Percentiles rank a stretch among this genome's conserved stretches.
phyloP scores from a whole-genome alignment of 192 early-diverging fungal species.

The Backusella tarrabulga region DNA sequence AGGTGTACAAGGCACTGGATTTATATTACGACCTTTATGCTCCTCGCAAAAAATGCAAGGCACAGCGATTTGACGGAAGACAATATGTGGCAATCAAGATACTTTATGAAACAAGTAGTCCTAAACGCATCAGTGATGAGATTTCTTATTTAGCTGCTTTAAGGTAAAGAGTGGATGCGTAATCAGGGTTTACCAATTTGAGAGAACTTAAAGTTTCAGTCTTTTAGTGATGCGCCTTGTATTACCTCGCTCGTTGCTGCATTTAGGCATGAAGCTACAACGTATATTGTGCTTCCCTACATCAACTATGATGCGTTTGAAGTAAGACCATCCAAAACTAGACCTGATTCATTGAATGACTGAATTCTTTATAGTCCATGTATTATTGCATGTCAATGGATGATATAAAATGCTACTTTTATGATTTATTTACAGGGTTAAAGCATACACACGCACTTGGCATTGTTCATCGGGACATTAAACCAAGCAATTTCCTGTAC shows the following conservation, averaged over 20 bases:
- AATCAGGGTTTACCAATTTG: no score
- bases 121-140: conserved; percentile 78
- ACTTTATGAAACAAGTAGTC: conserved; percentile 81
- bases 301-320: conserved; percentile 83
- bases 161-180: conserved; percentile 31
- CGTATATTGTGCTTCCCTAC: conserved; percentile 81
- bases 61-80: conserved; percentile 43
- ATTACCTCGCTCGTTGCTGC: conserved; percentile 80
- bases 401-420: conserved; percentile 81
- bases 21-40: conserved; percentile 60
- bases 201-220: background rate
- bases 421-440: conserved; percentile 67
- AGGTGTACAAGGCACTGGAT: conserved; percentile 91
- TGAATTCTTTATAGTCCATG: conserved; percentile 47
- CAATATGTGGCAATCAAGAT: conserved; percentile 78
- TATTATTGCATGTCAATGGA: conserved; percentile 58
- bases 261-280: conserved; percentile 75
- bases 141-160: conserved; percentile 71
- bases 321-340: conserved; percentile 31
- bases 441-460: conserved; percentile 64
- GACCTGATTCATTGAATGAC: background rate
- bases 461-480: conserved; percentile 92
- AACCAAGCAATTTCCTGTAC: conserved; percentile 93
- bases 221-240: conserved; percentile 59
- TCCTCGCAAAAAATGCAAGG: conserved; percentile 62